Percentiles rank a stretch among this genome's conserved stretches.
Conservation (phyloP, 768 basidiomycete species). For the Gloeophyllum trabeum region DNA sequence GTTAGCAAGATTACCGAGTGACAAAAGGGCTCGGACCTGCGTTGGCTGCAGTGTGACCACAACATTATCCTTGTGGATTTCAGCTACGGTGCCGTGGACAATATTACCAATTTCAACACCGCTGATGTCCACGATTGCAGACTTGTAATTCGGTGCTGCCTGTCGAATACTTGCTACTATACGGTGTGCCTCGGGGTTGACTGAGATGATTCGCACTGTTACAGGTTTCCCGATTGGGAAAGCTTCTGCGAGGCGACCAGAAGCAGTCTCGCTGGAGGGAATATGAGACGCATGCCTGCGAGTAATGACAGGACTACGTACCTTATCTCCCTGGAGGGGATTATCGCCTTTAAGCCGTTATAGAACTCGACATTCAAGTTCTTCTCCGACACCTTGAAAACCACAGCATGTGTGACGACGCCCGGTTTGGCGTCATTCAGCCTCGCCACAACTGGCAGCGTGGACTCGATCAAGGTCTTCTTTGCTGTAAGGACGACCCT, state of each 20-base stretch:
- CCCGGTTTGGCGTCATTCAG: conserved; percentile 64
- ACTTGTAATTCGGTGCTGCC: conserved; percentile 41
- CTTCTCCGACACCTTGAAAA: conserved; percentile 77
- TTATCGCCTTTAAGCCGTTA: conserved; percentile 73
- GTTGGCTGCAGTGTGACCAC: conserved; percentile 64
- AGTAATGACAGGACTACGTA: conserved; percentile 20
- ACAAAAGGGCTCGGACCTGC: conserved; percentile 69
- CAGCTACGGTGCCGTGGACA: conserved; percentile 59
- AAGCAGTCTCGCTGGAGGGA: conserved; percentile 48
- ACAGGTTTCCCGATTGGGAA: conserved; percentile 79
- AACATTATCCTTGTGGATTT: conserved; percentile 79
- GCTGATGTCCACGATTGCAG: conserved; percentile 49
- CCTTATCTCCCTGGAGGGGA: conserved; percentile 79
- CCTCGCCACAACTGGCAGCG: conserved; percentile 53
- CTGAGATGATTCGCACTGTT: conserved; percentile 66
- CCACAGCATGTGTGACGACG: conserved; percentile 64
- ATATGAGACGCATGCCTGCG: neutral
- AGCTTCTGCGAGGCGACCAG: conserved; percentile 41
- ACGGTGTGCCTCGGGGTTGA: conserved; percentile 44
- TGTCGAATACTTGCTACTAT: conserved; percentile 85
- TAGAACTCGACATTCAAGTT: conserved; percentile 83
- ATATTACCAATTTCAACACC: conserved; percentile 67
- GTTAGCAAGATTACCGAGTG: conserved; percentile 80
- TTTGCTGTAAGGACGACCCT: conserved; percentile 85
- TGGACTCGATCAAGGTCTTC: conserved; percentile 78